Evolutionary conservation across 2,329 filamentous ascomycete genomes (phyloP).

Genomic region (Leptographium procerum): DNA sequence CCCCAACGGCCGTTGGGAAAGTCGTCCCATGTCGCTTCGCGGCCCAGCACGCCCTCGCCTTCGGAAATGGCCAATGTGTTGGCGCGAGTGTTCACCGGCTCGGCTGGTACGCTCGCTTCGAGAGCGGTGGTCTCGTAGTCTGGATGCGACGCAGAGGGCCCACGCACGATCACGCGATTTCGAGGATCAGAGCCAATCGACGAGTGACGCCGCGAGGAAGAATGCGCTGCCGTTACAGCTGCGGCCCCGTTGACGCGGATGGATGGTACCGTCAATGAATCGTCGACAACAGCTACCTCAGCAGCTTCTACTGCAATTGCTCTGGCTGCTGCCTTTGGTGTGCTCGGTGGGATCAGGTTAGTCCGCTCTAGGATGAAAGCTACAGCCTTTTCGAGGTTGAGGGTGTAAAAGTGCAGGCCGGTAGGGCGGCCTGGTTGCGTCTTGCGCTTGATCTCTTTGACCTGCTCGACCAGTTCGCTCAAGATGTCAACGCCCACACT

Average conservation of each 20-base stretch:
- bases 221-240: slow-evolving; percentile 20
- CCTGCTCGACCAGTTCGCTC: slow-evolving; percentile 68
- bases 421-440: slow-evolving; percentile 41
- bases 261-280: slow-evolving; percentile 32
- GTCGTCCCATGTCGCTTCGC: slow-evolving; percentile 97
- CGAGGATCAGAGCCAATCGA: slow-evolving; percentile 75
- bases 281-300: slow-evolving; percentile 39
- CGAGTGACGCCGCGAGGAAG: slow-evolving; percentile 52
- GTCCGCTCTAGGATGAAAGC: slow-evolving; percentile 83
- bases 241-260: slow-evolving; percentile 39
- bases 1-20: slow-evolving; percentile 98
- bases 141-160: slow-evolving; percentile 44
- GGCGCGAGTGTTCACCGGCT: slow-evolving; percentile 63
- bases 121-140: slow-evolving; percentile 62
- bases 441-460: slow-evolving; percentile 51
- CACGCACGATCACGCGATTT: slow-evolving; percentile 76
- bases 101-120: slow-evolving; percentile 66
- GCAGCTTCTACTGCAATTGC: slow-evolving; percentile 25
- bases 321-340: slow-evolving; percentile 33
- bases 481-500: slow-evolving; percentile 70
- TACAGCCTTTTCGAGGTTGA: slow-evolving; percentile 93
- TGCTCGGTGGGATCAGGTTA: slow-evolving; percentile 58
- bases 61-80: slow-evolving; percentile 90
- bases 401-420: slow-evolving; percentile 94
- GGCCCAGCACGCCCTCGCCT: slow-evolving; percentile 75